Percentiles rank a stretch among this genome's conserved stretches.
These are phyloP conservation scores for Xanthoparmelia taractica DNA, from an alignment of 495 filamentous ascomycete genomes.

Conservation along the genomic window DNA sequence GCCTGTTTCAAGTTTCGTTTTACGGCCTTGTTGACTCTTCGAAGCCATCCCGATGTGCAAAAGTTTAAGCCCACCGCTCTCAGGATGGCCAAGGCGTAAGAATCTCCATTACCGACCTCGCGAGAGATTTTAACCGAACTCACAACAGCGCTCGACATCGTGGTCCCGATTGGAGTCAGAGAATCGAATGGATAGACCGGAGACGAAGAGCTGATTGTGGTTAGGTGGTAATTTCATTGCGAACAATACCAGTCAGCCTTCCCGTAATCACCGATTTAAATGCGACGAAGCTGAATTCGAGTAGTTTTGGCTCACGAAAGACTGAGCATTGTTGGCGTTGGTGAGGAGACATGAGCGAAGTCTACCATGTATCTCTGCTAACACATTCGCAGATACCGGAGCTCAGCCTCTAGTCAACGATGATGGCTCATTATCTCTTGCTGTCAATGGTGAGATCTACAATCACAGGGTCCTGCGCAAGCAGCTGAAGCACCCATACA, in stretches of 20 bases:
- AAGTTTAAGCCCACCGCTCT: slow-evolving; percentile 96
- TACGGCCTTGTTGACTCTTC: slow-evolving; percentile 25
- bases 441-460: slow-evolving; percentile 99
- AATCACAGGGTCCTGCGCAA: slow-evolving; percentile 94
- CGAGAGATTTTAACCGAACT: slow-evolving; percentile 31
- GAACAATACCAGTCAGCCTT: slow-evolving; percentile 69
- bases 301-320: slow-evolving; percentile 94
- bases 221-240: slow-evolving; percentile 80
- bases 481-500: slow-evolving; percentile 65
- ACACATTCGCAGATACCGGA: slow-evolving; percentile 62
- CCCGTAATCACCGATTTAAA: not conserved
- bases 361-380: slow-evolving; percentile 23
- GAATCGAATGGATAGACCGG: slow-evolving; percentile 1
- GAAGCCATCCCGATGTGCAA: slow-evolving; percentile 86
- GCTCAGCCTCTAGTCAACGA: slow-evolving; percentile 92
- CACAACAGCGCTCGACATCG: slow-evolving; percentile 75
- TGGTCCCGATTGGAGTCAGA: slow-evolving; percentile 97
- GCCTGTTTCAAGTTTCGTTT: not conserved
- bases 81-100: slow-evolving; percentile 91
- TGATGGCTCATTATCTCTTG: slow-evolving; percentile 77
- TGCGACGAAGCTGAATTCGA: slow-evolving; percentile 26
- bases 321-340: slow-evolving; percentile 94
- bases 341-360: slow-evolving; percentile 41
- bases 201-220: slow-evolving; percentile 8
- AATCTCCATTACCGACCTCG: slow-evolving; percentile 19